Percentiles rank a stretch among this genome's conserved stretches.
phyloP scores from a whole-genome alignment of 2,329 filamentous ascomycete species.

The Colletotrichum euphorbiae region DNA sequence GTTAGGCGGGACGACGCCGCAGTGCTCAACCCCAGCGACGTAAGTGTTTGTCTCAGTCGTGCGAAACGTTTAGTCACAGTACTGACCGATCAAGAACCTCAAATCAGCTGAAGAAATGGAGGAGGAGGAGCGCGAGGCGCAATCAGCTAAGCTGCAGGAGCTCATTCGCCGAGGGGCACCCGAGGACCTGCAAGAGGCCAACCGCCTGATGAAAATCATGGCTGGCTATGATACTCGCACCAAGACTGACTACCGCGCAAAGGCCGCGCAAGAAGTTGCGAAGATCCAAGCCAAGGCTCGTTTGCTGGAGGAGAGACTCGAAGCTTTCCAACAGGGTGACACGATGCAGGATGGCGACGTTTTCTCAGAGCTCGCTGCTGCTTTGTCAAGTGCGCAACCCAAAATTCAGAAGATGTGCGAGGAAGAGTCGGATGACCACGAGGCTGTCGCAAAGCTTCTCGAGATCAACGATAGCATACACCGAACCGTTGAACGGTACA shows the following conservation, averaged over 20 bases:
- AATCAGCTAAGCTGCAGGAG: conserved; percentile 98
- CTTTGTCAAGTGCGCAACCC: conserved; percentile 92
- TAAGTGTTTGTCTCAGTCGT: conserved; percentile 58
- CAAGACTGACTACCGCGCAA: conserved; percentile 97
- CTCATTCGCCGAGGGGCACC: conserved; percentile 92
- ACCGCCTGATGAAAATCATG: conserved; percentile 99
- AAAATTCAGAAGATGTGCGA: conserved; percentile 99
- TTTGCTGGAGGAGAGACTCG: conserved; percentile 91
- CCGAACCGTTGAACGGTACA: conserved; percentile 94
- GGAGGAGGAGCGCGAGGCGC: conserved; percentile 92
- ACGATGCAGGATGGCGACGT: conserved; percentile 76
- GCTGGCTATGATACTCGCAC: conserved; percentile 94
- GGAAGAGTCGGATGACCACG: conserved; percentile 96
- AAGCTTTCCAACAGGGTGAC: conserved; percentile 85
- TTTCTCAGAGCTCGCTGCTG: conserved; percentile 86
- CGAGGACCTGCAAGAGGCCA: conserved; percentile 95
- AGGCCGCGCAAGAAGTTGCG: conserved; percentile 93
- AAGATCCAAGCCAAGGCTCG: conserved; percentile 97
- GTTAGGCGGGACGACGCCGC: conserved; percentile 93
- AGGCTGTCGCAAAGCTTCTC: conserved; percentile 93
- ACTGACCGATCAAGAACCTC: conserved; percentile 72
- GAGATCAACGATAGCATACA: conserved; percentile 99
- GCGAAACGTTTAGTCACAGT: background rate
- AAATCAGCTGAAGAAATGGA: conserved; percentile 99
- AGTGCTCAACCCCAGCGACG: conserved; percentile 95